Evolutionary conservation across 177 flowering plant species (phyloP), one percentile per base, ranked within the genome.

Genomic region (Telopea speciosissima): DNA sequence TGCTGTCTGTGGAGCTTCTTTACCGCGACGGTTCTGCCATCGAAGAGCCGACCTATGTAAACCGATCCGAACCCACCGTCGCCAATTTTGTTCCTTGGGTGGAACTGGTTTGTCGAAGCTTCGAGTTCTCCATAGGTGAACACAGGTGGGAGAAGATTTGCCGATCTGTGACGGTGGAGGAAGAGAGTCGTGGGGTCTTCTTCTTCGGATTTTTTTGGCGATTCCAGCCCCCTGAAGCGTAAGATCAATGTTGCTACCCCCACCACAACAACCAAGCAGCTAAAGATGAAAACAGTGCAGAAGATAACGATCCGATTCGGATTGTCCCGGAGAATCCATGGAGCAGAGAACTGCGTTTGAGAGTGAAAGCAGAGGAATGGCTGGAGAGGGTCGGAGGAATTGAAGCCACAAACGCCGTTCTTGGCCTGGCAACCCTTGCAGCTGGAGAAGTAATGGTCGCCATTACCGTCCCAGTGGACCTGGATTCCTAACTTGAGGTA

Each of bases 11-110:
- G 96, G 64, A 93, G 90, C 69, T 78, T 81, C 59, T 93, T 93
- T 5, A 93, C 93, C n/a, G 98, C 98, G 1, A 89, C 90, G 59
- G 86, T 63, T 6, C 86, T 74, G 7, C 86, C 85, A 67, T 90
- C 94, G 23, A 2, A 1, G 36, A 93, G 87, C 36, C 85, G 89
- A 13, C 90, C 97, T 9, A 91, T 54, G 66, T 79, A 93, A 1
- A 93, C 98, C 0, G 96, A 89, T 3, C 98, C 98, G 70, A 91
- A 93, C 21, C 97, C 98, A 0, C 98, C 98, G 63, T 93, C 95
- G 11, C 98, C 98, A 63, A 91, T 80, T 70, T 91, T 91, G 56
- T 94, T 85, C 49, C 83, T 88, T 3, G 85, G 79, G 77, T 91
- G 92, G 81, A 93, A 93, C 17, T 61, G 59, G 44, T 89, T 85